Evolutionary conservation across 495 filamentous ascomycete genomes (phyloP), one percentile per base, ranked within the genome.

Genomic region (Annulohypoxylon bovei): DNA sequence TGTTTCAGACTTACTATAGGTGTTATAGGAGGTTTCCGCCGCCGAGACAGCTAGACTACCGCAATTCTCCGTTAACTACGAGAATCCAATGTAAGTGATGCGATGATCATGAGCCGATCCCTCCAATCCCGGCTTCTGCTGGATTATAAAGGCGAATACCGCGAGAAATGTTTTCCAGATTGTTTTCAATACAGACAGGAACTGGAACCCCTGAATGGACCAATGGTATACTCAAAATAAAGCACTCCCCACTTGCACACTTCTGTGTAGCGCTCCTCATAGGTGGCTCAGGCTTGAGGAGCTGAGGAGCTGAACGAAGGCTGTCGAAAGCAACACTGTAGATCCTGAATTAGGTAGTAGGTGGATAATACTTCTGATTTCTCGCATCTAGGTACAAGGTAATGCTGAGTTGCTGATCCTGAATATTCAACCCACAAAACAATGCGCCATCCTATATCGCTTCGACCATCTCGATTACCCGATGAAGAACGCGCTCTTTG

Each of bases 1-100:
- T 39, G 27, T 54, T 32, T 56, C 9, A 44, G 20, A 54, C 28
- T 1, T 9, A 40, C n/a, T 52, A 32, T 61, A 67, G 59, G 59
- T 61, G 50, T 20, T 46, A 35, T 72, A 72, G 65, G 65, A 65
- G 56, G 25, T 40, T 65, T 30, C 65, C 65, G 64, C 9, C 11
- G 40, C 8, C 25, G 6, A 25, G 6, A 16, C 50, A 23, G 0
- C 28, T 16, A 12, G 22, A 63, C 20, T 6, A 27, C 60, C 66
- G 60, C 53, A 22, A 65, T 39, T 47, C 61, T 65, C 60, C 59
- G 60, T 61, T 32, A 1, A 27, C 30, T 58, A 23, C 16, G 46
- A 56, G 39, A 57, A 66, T 62, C 7, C 6, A 12, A 53, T 56
- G 14, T 33, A 33, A 25, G 65, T 69, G 61, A 61, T 70, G 56